Evolutionary conservation across 345 rosid species (phyloP), one percentile per base, ranked within the genome.

Genomic region (Rhodomyrtus tomentosa): DNA sequence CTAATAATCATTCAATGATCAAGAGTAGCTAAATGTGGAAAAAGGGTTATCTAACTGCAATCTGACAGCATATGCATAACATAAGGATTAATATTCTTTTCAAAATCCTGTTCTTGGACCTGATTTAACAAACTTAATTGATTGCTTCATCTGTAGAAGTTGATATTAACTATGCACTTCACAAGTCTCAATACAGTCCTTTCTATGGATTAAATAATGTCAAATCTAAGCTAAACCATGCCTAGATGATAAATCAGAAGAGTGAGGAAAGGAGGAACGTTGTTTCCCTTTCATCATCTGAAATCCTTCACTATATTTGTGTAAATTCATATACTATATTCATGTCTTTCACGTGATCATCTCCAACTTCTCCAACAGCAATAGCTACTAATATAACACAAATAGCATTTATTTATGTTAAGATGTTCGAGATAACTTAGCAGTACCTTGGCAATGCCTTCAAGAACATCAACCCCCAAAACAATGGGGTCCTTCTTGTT

Each of bases 401-500:
- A 36, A 59, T 36, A 62, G 76, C 45, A 50, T 81, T 53, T 81
- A 42, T n/a, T 49, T n/a, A 10, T 10, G 4, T 27, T 36, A 50
- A 50, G 40, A 50, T 50, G 38, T 81, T 50, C 1, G 51, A 80
- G 36, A 1, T 49, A 50, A 36, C 27, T 40, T 94, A 32, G 16
- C 24, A 68, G 42, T 68, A 96, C 98, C 98, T 89, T 95, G 9
- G 87, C 91, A 88, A 92, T 93, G 88, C 98, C 99, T 87, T 93
- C 98, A 21, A 89, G 56, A 84, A 97, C 88, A 85, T 95, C 95
- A 86, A 97, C 98, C 54, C 99, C 98, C 87, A 97, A 89, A 83
- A 95, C 92, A 51, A 97, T 95, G 25, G 98, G 98, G 86, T 95
- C 96, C 90, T 91, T 95, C 91, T 93, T 95, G 88, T 93, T 94